Evolutionary conservation across 1,284 basidiomycete genomes (phyloP).

Genomic region (Ceratobasidium theobromae): DNA sequence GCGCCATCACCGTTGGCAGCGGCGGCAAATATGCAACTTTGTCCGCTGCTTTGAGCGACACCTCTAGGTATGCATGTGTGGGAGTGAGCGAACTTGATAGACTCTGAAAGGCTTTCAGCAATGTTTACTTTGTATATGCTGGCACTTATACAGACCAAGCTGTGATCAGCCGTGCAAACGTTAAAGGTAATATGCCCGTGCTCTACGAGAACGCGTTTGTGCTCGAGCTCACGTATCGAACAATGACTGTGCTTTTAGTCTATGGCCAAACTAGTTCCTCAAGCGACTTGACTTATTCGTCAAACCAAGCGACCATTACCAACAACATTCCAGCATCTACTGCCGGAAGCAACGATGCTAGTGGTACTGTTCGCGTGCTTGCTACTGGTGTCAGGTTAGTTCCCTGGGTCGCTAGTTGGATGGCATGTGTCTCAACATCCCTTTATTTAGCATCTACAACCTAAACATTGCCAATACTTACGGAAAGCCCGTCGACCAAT

Average conservation of each 20-base stretch:
- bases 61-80: conserved; percentile 11
- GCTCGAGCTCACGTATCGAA: neutral
- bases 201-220: neutral
- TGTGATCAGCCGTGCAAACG: conserved; percentile 31
- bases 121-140: conserved; percentile 36
- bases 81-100: neutral
- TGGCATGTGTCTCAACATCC: neutral
- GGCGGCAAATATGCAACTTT: conserved; percentile 35
- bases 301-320: conserved; percentile 36
- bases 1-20: conserved; percentile 33
- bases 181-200: conserved; percentile 14
- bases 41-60: conserved; percentile 35
- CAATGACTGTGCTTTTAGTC: neutral
- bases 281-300: conserved; percentile 8
- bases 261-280: conserved; percentile 32
- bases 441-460: conserved; percentile 34
- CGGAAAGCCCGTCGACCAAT: conserved; percentile 33
- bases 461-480: conserved; percentile 37
- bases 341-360: conserved; percentile 37
- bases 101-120: conserved; percentile 6
- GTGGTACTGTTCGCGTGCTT: conserved; percentile 36
- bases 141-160: conserved; percentile 35
- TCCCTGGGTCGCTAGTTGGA: neutral
- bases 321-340: conserved; percentile 32
- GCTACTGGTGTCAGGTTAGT: conserved; percentile 35